These are phyloP conservation scores for Coprinellus aureogranulatus DNA, from an alignment of 768 basidiomycete species.

Conservation along the genomic window DNA sequence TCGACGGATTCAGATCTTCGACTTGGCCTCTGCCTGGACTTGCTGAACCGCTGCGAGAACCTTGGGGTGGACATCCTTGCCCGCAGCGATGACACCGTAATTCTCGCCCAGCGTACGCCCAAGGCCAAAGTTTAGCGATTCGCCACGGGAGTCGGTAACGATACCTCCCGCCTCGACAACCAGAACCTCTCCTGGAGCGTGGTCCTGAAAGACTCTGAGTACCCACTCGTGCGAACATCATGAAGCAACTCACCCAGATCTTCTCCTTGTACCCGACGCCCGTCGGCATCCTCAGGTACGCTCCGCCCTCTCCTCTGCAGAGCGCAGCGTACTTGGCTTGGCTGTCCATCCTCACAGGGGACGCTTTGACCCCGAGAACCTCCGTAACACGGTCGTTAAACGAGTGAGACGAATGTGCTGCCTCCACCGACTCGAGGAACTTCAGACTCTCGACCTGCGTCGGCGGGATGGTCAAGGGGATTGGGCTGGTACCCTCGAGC, in stretches of 20 bases:
- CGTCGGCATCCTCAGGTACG: slow-evolving; percentile 78
- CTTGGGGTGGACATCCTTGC: slow-evolving; percentile 62
- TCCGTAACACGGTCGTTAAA: slow-evolving; percentile 74
- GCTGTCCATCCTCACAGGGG: slow-evolving; percentile 86
- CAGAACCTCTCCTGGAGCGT: slow-evolving; percentile 82
- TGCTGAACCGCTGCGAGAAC: slow-evolving; percentile 75
- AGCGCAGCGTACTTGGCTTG: slow-evolving; percentile 94
- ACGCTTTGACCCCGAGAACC: slow-evolving; percentile 60
- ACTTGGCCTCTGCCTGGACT: slow-evolving; percentile 39
- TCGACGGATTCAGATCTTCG: slow-evolving; percentile 26
- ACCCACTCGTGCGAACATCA: no score
- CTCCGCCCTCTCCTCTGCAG: slow-evolving; percentile 80
- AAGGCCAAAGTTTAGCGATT: slow-evolving; percentile 77
- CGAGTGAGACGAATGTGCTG: slow-evolving; percentile 85
- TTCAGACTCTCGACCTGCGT: slow-evolving; percentile 46
- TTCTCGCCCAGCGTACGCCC: slow-evolving; percentile 86
- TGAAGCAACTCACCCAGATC: slow-evolving; percentile 83
- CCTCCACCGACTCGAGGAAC: slow-evolving; percentile 91
- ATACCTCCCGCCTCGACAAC: slow-evolving; percentile 87
- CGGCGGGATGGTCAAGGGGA: slow-evolving; percentile 51
- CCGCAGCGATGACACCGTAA: slow-evolving; percentile 82
- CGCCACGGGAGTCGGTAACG: slow-evolving; percentile 81
- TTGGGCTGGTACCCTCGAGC: slow-evolving; percentile 5
- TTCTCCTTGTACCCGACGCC: slow-evolving; percentile 83
- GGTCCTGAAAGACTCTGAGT: slow-evolving; percentile 56